Conservation (phyloP, 495 filamentous ascomycete genomes). For the Ramalina intermedia region DNA sequence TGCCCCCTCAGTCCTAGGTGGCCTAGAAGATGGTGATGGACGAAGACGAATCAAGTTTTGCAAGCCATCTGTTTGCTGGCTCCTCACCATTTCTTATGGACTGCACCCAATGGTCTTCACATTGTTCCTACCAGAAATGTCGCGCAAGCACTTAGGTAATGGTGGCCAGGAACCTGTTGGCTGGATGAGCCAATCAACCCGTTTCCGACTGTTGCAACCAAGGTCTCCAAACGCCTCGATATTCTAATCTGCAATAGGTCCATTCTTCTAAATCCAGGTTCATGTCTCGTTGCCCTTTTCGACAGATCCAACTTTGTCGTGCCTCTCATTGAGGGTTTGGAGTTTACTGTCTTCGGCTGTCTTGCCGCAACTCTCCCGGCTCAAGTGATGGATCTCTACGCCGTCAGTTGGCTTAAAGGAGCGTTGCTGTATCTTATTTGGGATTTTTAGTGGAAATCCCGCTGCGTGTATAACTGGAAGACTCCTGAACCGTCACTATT, state of each 20-base stretch:
- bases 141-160: slow-evolving; percentile 29
- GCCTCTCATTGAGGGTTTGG: too few species aligned
- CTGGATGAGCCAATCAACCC: background rate
- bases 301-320: slow-evolving; percentile 14
- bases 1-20: slow-evolving; percentile 43
- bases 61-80: slow-evolving; percentile 46
- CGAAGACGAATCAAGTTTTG: slow-evolving; percentile 44
- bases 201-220: too few species aligned
- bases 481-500: too few species aligned
- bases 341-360: slow-evolving; percentile 11
- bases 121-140: slow-evolving; percentile 29
- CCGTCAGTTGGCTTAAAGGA: too few species aligned
- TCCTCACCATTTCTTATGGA: slow-evolving; percentile 42
- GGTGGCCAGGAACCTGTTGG: slow-evolving; percentile 12
- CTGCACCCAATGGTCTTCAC: slow-evolving; percentile 20
- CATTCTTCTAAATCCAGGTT: slow-evolving; percentile 16
- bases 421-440: too few species aligned
- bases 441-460: too few species aligned
- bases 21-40: slow-evolving; percentile 44
- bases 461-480: too few species aligned
- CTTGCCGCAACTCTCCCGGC: slow-evolving; percentile 54
- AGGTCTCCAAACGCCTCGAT: background rate
- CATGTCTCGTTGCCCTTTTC: slow-evolving; percentile 19
- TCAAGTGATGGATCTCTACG: slow-evolving; percentile 23
- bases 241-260: background rate